Evolutionary conservation across 2,329 filamentous ascomycete genomes (phyloP), one percentile per base, ranked within the genome.

Genomic region (Xylariaceae sp.): DNA sequence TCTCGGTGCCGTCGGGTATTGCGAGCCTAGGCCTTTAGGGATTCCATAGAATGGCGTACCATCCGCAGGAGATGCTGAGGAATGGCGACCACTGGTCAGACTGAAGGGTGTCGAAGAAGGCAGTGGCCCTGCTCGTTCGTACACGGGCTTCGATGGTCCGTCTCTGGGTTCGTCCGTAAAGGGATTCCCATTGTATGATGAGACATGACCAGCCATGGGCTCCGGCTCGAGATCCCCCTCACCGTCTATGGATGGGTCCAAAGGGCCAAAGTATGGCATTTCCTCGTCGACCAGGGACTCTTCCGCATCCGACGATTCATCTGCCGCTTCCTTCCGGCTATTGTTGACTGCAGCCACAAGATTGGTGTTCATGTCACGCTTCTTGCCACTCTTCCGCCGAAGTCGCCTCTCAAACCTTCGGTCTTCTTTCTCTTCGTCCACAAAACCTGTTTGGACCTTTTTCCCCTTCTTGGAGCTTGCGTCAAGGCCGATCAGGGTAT

Each of bases 11-110:
- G n/a, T n/a, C n/a, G n/a, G n/a, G n/a, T n/a, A n/a, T n/a, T n/a
- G 31, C 8, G 45, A 43, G 28, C 52, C 51, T 24, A 34, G 23
- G 13, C 52, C 49, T 10, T 34, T 35, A 15, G 52, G 42, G 26
- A 50, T 36, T 19, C 47, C 47, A 32, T 50, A 55, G 32, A 53
- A 52, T 4, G 47, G 39, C 18, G 32, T 25, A 12, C 37, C n/a
- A 15, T 42, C 42, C 10, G 42, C 30, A 11, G 43, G 29, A 12
- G 45, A 40, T 29, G 37, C 43, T n/a, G 44, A 39, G n/a, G 44
- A 40, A 12, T 47, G 32, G 18, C 35, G 33, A 24, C 43, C 38
- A 12, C 44, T 36, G 26, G 42, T n/a, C 15, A 26, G 5, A 5
- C 12, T 14, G 12, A n/a, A 26, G 7, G 24, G 24, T 5, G 24